phyloP scores from a whole-genome alignment of 1,284 basidiomycete species.

The Psilocybe mexicana region DNA sequence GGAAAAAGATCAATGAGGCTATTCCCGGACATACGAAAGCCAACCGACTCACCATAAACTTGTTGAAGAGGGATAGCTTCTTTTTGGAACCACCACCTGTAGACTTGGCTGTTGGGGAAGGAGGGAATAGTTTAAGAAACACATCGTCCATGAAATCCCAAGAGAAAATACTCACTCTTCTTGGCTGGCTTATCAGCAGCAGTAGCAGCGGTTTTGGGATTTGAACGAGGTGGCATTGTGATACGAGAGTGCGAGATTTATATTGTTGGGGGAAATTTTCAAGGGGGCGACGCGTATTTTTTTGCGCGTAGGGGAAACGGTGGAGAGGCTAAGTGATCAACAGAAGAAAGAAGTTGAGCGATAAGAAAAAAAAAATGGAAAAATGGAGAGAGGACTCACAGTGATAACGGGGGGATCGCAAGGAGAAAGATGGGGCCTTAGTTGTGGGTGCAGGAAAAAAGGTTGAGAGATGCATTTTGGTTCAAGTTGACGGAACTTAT shows the following conservation, averaged over 20 bases:
- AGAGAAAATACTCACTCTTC: constrained; percentile 36
- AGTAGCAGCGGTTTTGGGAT: constrained; percentile 30
- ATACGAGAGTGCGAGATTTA: constrained; percentile 5
- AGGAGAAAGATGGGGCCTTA: constrained; percentile 18
- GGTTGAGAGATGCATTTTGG: constrained; percentile 40
- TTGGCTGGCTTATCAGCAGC: constrained; percentile 37
- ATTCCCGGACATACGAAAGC: background rate
- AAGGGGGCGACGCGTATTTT: constrained; percentile 19
- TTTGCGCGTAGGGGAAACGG: constrained; percentile 12
- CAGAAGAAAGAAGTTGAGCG: constrained; percentile 6
- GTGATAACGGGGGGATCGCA: constrained; percentile 8
- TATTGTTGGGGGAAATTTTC: background rate
- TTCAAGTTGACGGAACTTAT: constrained; percentile 46
- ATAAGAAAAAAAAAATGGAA: constrained; percentile 12
- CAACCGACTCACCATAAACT: constrained; percentile 59
- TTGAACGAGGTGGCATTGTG: constrained; percentile 35
- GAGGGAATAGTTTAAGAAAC: constrained; percentile 1
- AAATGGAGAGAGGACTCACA: constrained; percentile 11
- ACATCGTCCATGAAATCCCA: constrained; percentile 12
- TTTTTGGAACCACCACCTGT: constrained; percentile 39
- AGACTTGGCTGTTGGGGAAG: constrained; percentile 34
- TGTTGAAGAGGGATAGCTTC: constrained; percentile 69
- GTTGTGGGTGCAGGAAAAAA: constrained; percentile 35
- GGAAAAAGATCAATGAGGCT: background rate
- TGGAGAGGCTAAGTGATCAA: background rate